phyloP scores from a whole-genome alignment of 2,329 filamentous ascomycete genomes.

The Neonectria faginata region DNA sequence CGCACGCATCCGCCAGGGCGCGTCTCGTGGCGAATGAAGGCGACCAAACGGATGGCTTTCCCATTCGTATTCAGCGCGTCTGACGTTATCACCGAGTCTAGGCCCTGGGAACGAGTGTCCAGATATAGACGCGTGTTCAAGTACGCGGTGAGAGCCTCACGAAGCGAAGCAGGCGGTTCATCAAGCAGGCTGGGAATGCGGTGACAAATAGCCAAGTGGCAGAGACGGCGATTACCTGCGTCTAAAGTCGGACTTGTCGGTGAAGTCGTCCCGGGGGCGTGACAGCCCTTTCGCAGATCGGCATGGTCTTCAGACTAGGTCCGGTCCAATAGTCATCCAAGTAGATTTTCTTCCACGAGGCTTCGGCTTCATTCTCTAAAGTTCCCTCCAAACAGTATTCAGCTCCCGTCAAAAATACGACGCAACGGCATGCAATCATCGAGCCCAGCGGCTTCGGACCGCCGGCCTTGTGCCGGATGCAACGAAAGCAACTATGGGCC shows the following conservation, averaged over 20 bases:
- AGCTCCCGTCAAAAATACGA: not conserved
- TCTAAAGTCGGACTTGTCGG: not conserved
- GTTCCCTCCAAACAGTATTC: not conserved
- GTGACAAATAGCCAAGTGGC: not conserved
- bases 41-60: not conserved
- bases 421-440: not conserved
- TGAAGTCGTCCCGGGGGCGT: not conserved
- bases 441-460: not conserved
- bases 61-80: not conserved
- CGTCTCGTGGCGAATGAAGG: conserved; percentile 1
- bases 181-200: not conserved
- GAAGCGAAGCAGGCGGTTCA: not conserved
- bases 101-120: conserved; percentile 1
- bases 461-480: not conserved
- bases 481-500: too few species aligned
- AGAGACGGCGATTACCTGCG: not conserved
- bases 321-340: not conserved
- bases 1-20: conserved; percentile 2
- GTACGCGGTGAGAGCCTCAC: not conserved
- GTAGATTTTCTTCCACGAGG: not conserved
- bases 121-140: conserved; percentile 17
- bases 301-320: not conserved
- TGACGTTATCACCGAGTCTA: conserved; percentile 2
- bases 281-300: not conserved
- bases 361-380: conserved; percentile 1